Base-by-base conservation (phyloP, 2,329 filamentous ascomycete species). In the Pyricularia sp. region DNA sequence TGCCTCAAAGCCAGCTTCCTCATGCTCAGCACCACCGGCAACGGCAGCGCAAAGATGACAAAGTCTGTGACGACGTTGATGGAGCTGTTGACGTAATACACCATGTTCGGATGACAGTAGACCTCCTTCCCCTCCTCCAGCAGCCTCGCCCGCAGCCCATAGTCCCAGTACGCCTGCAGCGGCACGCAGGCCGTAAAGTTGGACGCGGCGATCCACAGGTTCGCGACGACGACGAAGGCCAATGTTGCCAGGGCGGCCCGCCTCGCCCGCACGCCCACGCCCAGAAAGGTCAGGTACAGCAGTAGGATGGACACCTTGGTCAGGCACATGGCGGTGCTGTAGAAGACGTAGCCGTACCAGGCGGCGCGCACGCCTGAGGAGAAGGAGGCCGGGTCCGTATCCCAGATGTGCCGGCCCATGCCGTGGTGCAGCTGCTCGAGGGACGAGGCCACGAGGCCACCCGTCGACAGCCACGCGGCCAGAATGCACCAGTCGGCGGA, bases 1-100 rank as follows among this genome's bases (percentile, higher is more conserved):
- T 80, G 81, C 28, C 78, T 77, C 55, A 50, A 66, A 14, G 69
- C 66, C n/a, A 72, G 36, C n/a, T 68, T 69, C 12, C n/a, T 26
- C 65, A 72, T 70, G n/a, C 50, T 42, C 69, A 68, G 69, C 9
- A 72, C 68, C 2, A 72, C 69, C 6, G 71, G 71, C n/a, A 72
- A 14, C 3, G 71, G 71, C 23, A 72, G 65, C n/a, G 69, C 36
- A 26, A 72, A 72, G 10, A 70, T 70, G 31, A 72, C 25, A 58
- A 71, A 93, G 78, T 98, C 95, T 4, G 94, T 93, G 67, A 93
- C 90, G n/a, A 72, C 69, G 25, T 70, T 66, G 23, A 69, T 69
- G 66, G 69, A 69, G 65, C 70, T 70, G 58, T 72, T 70, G 50
- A 69, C 64, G 50, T 70, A 69, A 69, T 69, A 72, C 50, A 70